Evolutionary conservation across 1,284 basidiomycete genomes (phyloP).

Genomic region (Tylopilus sp.): DNA sequence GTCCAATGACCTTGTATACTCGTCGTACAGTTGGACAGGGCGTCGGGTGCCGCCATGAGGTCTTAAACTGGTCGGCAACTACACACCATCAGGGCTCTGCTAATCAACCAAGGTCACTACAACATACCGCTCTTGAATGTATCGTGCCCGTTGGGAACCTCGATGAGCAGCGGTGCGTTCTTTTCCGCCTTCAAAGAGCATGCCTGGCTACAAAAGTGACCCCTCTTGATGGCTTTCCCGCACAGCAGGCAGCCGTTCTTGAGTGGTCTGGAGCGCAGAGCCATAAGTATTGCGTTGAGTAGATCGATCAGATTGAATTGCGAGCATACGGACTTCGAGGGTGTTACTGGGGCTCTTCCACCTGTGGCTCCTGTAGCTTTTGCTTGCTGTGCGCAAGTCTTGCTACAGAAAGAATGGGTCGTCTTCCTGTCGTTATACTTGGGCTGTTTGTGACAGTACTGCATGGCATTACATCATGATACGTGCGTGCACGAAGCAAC

Average conservation of each 20-base stretch:
- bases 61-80: constrained; percentile 62
- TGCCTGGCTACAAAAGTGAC: constrained; percentile 53
- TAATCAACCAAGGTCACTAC: not conserved
- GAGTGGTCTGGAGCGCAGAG: constrained; percentile 45
- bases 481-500: not conserved
- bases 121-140: constrained; percentile 58
- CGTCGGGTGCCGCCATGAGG: constrained; percentile 60
- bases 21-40: constrained; percentile 49
- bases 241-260: constrained; percentile 56
- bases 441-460: constrained; percentile 48
- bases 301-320: constrained; percentile 21
- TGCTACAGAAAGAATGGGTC: constrained; percentile 53
- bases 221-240: constrained; percentile 48
- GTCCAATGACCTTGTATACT: constrained; percentile 56
- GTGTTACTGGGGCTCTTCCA: constrained; percentile 19
- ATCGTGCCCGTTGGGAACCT: constrained; percentile 53
- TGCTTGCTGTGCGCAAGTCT: constrained; percentile 50
- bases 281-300: constrained; percentile 44
- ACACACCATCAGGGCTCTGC: constrained; percentile 9
- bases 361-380: constrained; percentile 31
- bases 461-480: constrained; percentile 11
- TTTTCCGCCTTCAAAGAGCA: constrained; percentile 50
- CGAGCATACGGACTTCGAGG: constrained; percentile 32
- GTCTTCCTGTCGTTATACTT: constrained; percentile 50
- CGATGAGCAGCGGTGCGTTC: constrained; percentile 50